These are phyloP conservation scores for Polyplosphaeria fusca DNA, from an alignment of 495 filamentous ascomycete genomes.

Conservation along the genomic window DNA sequence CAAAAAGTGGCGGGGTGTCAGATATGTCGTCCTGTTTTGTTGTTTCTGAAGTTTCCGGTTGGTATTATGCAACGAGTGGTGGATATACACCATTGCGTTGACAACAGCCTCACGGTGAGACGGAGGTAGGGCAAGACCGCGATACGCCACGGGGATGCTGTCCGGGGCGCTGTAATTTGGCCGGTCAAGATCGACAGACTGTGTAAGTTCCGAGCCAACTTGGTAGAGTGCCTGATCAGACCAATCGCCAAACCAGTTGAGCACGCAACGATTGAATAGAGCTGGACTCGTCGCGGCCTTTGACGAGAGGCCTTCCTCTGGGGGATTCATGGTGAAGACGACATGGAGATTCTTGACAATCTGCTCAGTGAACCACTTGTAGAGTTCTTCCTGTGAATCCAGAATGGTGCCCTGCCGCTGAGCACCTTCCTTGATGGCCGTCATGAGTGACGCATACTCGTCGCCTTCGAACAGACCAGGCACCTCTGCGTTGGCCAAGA, in stretches of 20 bases:
- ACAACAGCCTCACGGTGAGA: conserved; percentile 86
- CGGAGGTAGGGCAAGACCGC: conserved; percentile 76
- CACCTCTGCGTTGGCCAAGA: conserved; percentile 96
- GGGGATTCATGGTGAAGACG: conserved; percentile 99
- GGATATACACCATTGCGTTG: conserved; percentile 98
- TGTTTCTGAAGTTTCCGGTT: conserved; percentile 86
- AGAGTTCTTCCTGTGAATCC: conserved; percentile 96
- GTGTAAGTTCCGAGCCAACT: conserved; percentile 91
- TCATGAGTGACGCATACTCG: conserved; percentile 94
- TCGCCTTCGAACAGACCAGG: conserved; percentile 97
- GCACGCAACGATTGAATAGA: conserved; percentile 96
- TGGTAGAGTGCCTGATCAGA: conserved; percentile 98
- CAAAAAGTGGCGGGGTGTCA: conserved; percentile 94
- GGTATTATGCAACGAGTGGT: conserved; percentile 87
- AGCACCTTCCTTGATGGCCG: conserved; percentile 94
- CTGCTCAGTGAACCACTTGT: conserved; percentile 99
- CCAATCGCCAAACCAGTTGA: conserved; percentile 99
- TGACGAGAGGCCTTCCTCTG: conserved; percentile 87
- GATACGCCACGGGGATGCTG: conserved; percentile 85
- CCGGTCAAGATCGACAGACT: conserved; percentile 90
- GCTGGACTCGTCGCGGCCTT: conserved; percentile 97
- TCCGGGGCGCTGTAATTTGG: conserved; percentile 82
- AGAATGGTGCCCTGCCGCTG: conserved; percentile 92
- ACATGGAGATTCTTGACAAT: conserved; percentile 99
- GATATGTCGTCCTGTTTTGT: conserved; percentile 83